Base-by-base conservation (phyloP, 805 yeast species). In the Teunomyces panamensis region DNA sequence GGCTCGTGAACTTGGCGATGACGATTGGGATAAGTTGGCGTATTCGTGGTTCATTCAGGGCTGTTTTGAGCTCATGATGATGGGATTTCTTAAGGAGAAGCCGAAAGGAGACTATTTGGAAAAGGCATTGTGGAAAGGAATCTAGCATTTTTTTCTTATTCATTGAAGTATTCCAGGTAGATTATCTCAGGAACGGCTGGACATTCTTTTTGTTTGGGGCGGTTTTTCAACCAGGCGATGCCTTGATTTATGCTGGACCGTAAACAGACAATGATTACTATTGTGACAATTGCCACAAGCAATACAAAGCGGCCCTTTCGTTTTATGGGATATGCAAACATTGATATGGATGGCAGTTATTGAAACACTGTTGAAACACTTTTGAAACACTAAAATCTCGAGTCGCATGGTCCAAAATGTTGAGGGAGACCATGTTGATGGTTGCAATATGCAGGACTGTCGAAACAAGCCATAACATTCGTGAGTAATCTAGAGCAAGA, bases 11-110 rank as follows among this genome's bases (percentile, higher is more conserved):
- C 28, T 32, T 10, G 44, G 32, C 9, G 75, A 73, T 4, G 65
- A 59, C 1, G 70, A 68, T 7, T 87, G 94, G 89, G 84, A 84
- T 39, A 78, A 80, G 50, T 56, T 84, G 42, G 68, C 83, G 0
- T 69, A 86, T 54, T 78, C 89, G 3, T 80, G 94, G 80, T 90
- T 90, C 60, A 67, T 87, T 50, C 91, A 87, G 55, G 82, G 83
- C 14, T 73, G 91, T 43, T 79, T 79, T 24, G 96, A 89, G 59
- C 70, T 90, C 49, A 79, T 81, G 49, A 68, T 78, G 52, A 67
- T 87, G 47, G 97, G 97, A 0, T 67, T 88, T 42, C 60, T 89
- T 14, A 82, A 81, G 53, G 85, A 84, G 45, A 78, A 77, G 37
- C 68, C 83, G 11, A 83, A 81, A 61, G 79, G 80, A 28, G 90